phyloP scores from a whole-genome alignment of 1,139 yeast species.

The Blastobotrys elegans region DNA sequence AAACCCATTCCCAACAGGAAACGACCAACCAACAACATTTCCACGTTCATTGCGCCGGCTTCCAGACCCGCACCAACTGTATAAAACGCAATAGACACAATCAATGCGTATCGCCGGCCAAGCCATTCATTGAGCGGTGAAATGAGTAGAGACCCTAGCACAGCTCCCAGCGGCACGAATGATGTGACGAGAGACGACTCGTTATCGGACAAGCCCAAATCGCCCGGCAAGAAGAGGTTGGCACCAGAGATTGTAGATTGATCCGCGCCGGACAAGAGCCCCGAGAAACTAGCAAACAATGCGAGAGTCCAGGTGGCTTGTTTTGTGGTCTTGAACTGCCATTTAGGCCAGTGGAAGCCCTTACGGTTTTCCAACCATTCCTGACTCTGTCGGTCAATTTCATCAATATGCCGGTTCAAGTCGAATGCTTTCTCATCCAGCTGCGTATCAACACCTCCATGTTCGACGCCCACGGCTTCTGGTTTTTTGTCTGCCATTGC shows the following conservation, averaged over 20 bases:
- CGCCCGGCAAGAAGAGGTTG: constrained; percentile 45
- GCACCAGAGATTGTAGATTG: constrained; percentile 60
- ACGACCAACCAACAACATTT: constrained; percentile 52
- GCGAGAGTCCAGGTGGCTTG: constrained; percentile 48
- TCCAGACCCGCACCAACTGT: constrained; percentile 53
- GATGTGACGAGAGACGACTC: constrained; percentile 41
- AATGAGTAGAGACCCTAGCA: constrained; percentile 28
- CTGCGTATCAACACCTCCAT: not conserved
- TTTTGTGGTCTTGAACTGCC: constrained; percentile 39
- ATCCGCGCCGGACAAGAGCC: constrained; percentile 53
- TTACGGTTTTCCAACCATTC: not conserved
- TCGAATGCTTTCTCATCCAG: not conserved
- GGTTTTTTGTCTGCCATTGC: not conserved
- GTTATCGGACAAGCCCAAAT: constrained; percentile 42
- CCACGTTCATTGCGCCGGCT: constrained; percentile 43
- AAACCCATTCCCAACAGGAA: constrained; percentile 54
- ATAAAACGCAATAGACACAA: constrained; percentile 51
- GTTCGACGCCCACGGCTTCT: not conserved
- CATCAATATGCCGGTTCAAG: not conserved
- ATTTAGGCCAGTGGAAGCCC: constrained; percentile 11
- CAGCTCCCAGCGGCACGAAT: constrained; percentile 58
- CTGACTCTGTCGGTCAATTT: not conserved
- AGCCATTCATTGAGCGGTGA: constrained; percentile 37
- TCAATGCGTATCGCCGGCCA: constrained; percentile 50
- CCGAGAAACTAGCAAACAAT: constrained; percentile 53